Conservation (phyloP, 176 grass and related monocot genomes). For the Oropetium thomaeum region DNA sequence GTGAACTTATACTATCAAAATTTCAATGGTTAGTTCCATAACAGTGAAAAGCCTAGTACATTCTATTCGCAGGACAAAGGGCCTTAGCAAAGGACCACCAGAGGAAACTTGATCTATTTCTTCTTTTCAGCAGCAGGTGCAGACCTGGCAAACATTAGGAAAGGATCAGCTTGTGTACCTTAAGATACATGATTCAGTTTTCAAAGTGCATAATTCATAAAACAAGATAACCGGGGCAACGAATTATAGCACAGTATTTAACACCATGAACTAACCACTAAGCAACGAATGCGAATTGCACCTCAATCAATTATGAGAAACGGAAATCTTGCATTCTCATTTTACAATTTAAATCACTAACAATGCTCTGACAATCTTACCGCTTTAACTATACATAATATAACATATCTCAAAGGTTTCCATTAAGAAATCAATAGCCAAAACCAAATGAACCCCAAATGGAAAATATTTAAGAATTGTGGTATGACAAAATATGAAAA, state of each 20-base stretch:
- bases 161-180: not conserved
- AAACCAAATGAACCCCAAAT: not conserved
- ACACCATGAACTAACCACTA: not conserved
- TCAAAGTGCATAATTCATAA: not conserved
- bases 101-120: slow-evolving; percentile 34
- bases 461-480: not conserved
- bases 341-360: not conserved
- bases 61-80: too few species aligned
- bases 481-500: not conserved
- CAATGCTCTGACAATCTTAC: not conserved
- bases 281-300: not conserved
- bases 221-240: not conserved
- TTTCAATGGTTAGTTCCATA: not conserved
- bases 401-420: not conserved
- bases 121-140: slow-evolving; percentile 40
- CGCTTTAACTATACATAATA: not conserved
- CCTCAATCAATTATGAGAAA: not conserved
- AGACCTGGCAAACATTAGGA: slow-evolving; percentile 33
- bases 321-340: not conserved
- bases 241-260: not conserved
- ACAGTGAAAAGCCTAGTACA: not conserved
- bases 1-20: not conserved
- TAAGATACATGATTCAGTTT: not conserved
- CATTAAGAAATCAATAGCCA: not conserved
- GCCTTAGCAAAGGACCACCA: not conserved